Base-by-base conservation (phyloP, 1,284 basidiomycete genomes). In the Cystobasidiaceae sp. region DNA sequence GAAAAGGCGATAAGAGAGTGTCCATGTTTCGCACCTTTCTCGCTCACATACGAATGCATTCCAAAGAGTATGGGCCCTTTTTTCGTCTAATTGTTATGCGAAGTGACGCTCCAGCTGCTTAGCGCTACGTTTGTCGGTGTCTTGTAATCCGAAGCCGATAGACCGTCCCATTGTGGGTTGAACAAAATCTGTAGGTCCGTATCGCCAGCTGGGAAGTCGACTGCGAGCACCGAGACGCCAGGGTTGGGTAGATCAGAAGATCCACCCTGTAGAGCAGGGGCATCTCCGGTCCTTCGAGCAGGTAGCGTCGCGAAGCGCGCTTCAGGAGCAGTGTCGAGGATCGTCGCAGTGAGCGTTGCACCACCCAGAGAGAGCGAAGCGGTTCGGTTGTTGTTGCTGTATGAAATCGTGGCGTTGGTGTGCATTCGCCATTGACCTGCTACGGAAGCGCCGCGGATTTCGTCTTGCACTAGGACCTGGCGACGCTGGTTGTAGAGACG, bases 381-480 rank as follows among this genome's bases (percentile, higher is more conserved):
- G 1, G 85, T 86, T 37, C 75, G 74, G 27, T 75, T 70, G 69
- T 76, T 74, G 68, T 70, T 66, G 45, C 68, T 67, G 37, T 75
- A 69, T 0, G 72, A 55, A 50, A 79, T 73, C 4, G 85, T 85
- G 39, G 86, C 88, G 74, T 94, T 98, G 68, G 96, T 97, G 78
- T 99, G 93, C 81, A 93, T 90, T 52, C 93, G 85, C 94, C 94
- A 97, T 81, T 87, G 82, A 63, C 93, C 32, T 19, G 57, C 34
- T 23, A 21, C 52, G 11, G 28, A 58, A 3, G 68, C 68, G 62
- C 69, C 67, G 6, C 63, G 69, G 27, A 78, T 74, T 70, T 80
- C 79, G 68, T 80, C 79, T 54, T 77, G 78, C 3, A 79, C 77
- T 6, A 99, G 84, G n/a, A 97, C 84, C 78, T 97, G 96, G 70